Evolutionary conservation across 176 grass and related monocot species (phyloP).

Genomic region (Ananas comosus): DNA sequence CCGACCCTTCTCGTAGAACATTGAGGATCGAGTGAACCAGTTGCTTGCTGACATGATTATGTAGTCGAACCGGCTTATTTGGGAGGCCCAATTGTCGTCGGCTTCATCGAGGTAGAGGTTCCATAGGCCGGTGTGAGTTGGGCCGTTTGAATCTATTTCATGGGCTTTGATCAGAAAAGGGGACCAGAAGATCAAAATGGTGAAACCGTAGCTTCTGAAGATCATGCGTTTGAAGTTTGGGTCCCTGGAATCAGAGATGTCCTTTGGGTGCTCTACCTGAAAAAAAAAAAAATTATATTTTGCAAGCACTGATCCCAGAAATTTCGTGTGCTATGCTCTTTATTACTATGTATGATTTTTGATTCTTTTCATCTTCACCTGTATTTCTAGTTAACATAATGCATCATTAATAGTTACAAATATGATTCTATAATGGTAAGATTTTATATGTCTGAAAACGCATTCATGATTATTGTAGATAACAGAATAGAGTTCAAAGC

Average conservation of each 20-base stretch:
- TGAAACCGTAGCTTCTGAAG: slow-evolving; percentile 39
- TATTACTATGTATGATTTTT: neutral
- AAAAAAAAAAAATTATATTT: no score
- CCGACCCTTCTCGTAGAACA: slow-evolving; percentile 31
- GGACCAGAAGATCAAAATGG: slow-evolving; percentile 49
- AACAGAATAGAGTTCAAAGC: no score
- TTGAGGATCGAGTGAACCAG: slow-evolving; percentile 42
- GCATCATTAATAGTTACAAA: neutral
- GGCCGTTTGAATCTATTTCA: slow-evolving; percentile 13
- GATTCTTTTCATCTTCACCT: neutral
- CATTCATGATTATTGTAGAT: no score
- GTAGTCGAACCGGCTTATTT: slow-evolving; percentile 38
- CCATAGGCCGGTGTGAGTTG: slow-evolving; percentile 28
- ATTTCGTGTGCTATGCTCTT: neutral
- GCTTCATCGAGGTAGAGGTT: slow-evolving; percentile 52
- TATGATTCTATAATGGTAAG: neutral
- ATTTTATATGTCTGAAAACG: no score
- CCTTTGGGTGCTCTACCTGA: slow-evolving; percentile 11
- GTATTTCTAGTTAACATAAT: neutral
- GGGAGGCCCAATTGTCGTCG: slow-evolving; percentile 32
- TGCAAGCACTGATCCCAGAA: neutral
- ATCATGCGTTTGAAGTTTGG: slow-evolving; percentile 41
- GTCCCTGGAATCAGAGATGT: slow-evolving; percentile 25
- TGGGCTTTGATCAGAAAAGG: slow-evolving; percentile 41
- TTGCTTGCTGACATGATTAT: slow-evolving; percentile 43